Evolutionary conservation across 345 rosid species (phyloP), one percentile per base, ranked within the genome.

Genomic region (Turritis glabra): DNA sequence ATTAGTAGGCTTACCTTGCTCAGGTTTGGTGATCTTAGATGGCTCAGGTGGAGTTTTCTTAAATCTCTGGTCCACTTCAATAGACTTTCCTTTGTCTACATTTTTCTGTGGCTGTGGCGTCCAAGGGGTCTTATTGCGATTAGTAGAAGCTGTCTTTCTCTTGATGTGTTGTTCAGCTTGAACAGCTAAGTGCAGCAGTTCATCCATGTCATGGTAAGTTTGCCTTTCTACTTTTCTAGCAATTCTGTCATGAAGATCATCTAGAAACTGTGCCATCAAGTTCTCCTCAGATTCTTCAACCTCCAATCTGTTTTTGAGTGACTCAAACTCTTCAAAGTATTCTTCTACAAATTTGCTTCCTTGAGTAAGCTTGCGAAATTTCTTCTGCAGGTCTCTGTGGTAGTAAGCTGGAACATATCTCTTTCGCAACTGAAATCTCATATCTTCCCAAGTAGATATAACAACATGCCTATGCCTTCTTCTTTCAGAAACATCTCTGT

Each of bases 21-120:
- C 23, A 1, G 8, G 13, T 9, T 5, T 30, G 8, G 4, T 4
- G 2, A 0, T 1, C 1, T 56, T 56, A 0, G 41, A 9, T 17
- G 40, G 1, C 0, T 56, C 4, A 0, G 25, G 62, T 9, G 1
- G 0, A 5, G 23, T 1, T 1, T 58, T 11, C 2, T 33, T 58
- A 11, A 10, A 32, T n/a, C 0, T 10, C 0, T 2, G 1, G 0
- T 35, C 46, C 0, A 0, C 5, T 3, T 13, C 18, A 19, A 19
- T 2, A 3, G 44, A 11, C 3, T 58, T 57, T 1, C 63, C 46
- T 3, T 58, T 58, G 2, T 35, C 46, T 11, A 58, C 0, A 3
- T 1, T 2, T 4, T 5, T 33, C 0, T 58, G 27, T 3, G 44
- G 46, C 2, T 11, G 29, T 4, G n/a, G 10, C 0, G 9, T 4